Evolutionary conservation across 164 flowering plant species (phyloP).

Genomic region (Vitis cinerea): DNA sequence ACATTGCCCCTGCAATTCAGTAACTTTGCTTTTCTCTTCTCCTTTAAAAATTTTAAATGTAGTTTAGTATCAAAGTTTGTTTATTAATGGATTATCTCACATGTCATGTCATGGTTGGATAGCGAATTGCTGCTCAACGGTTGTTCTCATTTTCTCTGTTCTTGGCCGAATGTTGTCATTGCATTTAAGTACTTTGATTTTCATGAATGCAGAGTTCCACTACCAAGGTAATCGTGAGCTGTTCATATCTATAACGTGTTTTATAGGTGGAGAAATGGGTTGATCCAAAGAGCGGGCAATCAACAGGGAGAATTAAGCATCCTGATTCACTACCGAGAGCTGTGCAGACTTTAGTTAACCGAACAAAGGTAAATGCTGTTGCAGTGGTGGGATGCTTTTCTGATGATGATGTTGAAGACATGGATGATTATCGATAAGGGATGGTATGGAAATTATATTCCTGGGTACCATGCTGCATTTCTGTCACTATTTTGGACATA

Average conservation of each 20-base stretch:
- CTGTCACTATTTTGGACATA: too few species aligned
- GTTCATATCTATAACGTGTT: not conserved
- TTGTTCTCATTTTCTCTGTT: too few species aligned
- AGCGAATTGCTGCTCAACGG: too few species aligned
- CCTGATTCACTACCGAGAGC: slow-evolving; percentile 78
- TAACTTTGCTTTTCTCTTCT: too few species aligned
- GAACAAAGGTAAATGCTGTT: slow-evolving; percentile 62
- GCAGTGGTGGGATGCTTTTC: slow-evolving; percentile 93
- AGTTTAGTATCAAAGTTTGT: too few species aligned
- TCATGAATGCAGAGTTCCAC: not conserved
- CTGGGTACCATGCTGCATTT: not conserved
- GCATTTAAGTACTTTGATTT: not conserved
- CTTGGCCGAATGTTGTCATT: too few species aligned
- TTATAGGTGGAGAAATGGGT: slow-evolving; percentile 82
- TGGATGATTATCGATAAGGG: slow-evolving; percentile 75
- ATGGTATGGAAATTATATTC: slow-evolving; percentile 35
- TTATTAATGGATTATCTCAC: too few species aligned
- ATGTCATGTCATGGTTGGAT: too few species aligned
- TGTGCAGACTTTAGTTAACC: slow-evolving; percentile 44
- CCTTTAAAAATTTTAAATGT: too few species aligned
- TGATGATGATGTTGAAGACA: slow-evolving; percentile 67
- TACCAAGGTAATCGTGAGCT: not conserved
- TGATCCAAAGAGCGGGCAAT: slow-evolving; percentile 68
- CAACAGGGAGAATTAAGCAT: slow-evolving; percentile 77
- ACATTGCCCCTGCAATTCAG: too few species aligned